Percentiles rank a stretch among this genome's conserved stretches.
Evolutionary conservation across 2,329 filamentous ascomycete genomes (phyloP).

Genomic region (Monilinia vaccinii-corymbosi): DNA sequence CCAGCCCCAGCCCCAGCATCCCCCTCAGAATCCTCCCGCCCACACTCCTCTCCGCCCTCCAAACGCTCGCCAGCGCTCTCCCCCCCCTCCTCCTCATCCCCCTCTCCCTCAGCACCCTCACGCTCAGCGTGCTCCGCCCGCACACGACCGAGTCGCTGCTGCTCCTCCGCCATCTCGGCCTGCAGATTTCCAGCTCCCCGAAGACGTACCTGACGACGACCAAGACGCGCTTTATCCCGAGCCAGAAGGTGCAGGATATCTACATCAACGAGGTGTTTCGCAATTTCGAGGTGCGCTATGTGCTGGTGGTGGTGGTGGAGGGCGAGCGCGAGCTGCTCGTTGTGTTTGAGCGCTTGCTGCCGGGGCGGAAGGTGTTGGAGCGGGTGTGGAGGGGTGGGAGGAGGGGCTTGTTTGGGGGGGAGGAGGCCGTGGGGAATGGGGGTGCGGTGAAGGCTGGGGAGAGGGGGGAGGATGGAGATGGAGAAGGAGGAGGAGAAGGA

Average conservation of each 20-base stretch:
- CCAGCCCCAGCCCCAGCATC: no score
- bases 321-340: slow-evolving; percentile 83
- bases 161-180: slow-evolving; percentile 78
- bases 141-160: slow-evolving; percentile 72
- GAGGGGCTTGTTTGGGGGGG: slow-evolving; percentile 69
- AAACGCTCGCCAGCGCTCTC: slow-evolving; percentile 29
- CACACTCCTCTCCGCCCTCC: slow-evolving; percentile 26
- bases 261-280: slow-evolving; percentile 92
- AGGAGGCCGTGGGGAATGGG: slow-evolving; percentile 25
- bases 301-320: slow-evolving; percentile 81
- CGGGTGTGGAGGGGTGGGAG: slow-evolving; percentile 82
- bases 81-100: slow-evolving; percentile 36
- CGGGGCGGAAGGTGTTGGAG: slow-evolving; percentile 66
- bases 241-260: slow-evolving; percentile 84
- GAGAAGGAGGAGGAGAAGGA: background rate
- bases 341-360: slow-evolving; percentile 81
- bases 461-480: background rate
- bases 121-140: slow-evolving; percentile 37
- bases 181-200: slow-evolving; percentile 74
- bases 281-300: slow-evolving; percentile 84
- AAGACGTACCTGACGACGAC: slow-evolving; percentile 55
- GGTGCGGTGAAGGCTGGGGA: slow-evolving; percentile 11
- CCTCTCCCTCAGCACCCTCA: slow-evolving; percentile 32
- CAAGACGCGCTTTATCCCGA: slow-evolving; percentile 74
- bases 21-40: slow-evolving; percentile 22